A percentile compares a stretch with the other conserved stretches of the same genome.
Evolutionary conservation across 176 grass and related monocot species (phyloP).

Genomic region (Ensete ventricosum): DNA sequence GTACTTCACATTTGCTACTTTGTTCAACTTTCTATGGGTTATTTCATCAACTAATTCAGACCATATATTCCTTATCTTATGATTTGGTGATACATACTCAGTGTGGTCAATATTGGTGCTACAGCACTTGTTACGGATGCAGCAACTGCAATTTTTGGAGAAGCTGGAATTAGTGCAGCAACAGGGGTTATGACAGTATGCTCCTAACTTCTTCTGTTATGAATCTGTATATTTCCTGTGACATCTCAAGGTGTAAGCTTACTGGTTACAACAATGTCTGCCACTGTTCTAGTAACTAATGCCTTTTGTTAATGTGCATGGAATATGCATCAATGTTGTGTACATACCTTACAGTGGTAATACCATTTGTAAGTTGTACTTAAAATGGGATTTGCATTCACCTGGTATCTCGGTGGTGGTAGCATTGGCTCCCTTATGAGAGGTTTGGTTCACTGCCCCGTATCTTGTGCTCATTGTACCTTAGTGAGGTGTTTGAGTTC

Average conservation of each 20-base stretch:
- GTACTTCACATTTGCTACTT: background rate
- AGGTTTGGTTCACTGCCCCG: no score
- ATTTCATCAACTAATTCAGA: conserved; percentile 8
- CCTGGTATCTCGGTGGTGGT: no score
- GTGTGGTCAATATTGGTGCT: conserved; percentile 95
- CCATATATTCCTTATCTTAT: conserved; percentile 10
- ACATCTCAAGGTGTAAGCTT: no score
- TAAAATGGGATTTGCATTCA: no score
- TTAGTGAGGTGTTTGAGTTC: no score
- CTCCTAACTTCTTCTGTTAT: conserved; percentile 5
- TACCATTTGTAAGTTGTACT: no score
- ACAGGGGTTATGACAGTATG: conserved; percentile 98
- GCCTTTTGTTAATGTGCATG: background rate
- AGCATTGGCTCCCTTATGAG: no score
- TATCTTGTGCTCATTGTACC: no score
- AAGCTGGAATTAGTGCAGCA: conserved; percentile 91
- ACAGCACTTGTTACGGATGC: conserved; percentile 95
- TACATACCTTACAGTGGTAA: no score
- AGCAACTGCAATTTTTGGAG: conserved; percentile 95
- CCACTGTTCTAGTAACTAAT: background rate
- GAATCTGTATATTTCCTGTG: no score
- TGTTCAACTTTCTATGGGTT: background rate
- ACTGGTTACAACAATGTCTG: no score
- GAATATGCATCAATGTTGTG: no score
- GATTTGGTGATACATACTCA: conserved; percentile 31